phyloP scores from a whole-genome alignment of 148 eudicot genomes.

The Agrostemma githago region DNA sequence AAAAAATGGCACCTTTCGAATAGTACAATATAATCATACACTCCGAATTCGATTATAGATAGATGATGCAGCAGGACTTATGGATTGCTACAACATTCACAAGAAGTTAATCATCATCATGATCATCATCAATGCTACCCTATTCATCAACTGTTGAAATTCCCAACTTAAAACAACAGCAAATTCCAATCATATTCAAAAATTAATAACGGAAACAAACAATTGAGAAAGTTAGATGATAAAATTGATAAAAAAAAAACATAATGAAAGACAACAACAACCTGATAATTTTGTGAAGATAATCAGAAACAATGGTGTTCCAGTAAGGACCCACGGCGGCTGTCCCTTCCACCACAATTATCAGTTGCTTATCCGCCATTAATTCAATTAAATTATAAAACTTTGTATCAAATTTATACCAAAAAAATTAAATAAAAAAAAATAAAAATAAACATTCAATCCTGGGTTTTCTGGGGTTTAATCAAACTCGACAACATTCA shows the following conservation, averaged over 20 bases:
- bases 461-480: not conserved
- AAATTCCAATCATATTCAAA: not conserved
- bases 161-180: not conserved
- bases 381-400: conserved; percentile 10
- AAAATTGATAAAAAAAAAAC: not conserved
- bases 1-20: too few species aligned
- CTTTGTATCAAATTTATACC: not conserved
- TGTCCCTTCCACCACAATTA: conserved; percentile 35
- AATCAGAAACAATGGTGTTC: conserved; percentile 30
- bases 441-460: too few species aligned
- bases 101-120: not conserved
- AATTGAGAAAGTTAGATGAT: not conserved
- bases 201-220: not conserved
- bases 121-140: not conserved
- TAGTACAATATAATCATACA: not conserved
- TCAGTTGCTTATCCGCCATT: conserved; percentile 35
- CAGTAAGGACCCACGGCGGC: conserved; percentile 32
- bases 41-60: not conserved
- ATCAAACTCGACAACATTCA: not conserved
- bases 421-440: not conserved
- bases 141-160: not conserved
- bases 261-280: not conserved
- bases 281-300: conserved; percentile 33
- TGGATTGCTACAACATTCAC: not conserved
- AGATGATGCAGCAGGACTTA: not conserved